Evolutionary conservation across 2,329 filamentous ascomycete species (phyloP).

Genomic region (Diaporthe citrichinensis): DNA sequence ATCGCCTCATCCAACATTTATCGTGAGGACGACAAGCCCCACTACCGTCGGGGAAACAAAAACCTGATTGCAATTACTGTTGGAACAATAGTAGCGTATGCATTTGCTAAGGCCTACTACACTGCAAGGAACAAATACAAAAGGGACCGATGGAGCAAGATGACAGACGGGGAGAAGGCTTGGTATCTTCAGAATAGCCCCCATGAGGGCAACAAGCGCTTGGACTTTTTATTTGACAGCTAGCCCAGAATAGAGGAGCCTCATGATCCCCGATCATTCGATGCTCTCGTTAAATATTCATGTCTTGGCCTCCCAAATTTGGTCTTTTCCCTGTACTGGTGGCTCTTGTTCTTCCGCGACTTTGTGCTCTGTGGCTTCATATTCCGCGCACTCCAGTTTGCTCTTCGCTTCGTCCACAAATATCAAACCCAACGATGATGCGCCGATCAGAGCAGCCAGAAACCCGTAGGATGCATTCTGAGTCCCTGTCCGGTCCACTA

Average conservation of each 20-base stretch:
- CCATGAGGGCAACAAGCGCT: not conserved
- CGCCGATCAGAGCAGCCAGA: constrained; percentile 14
- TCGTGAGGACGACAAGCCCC: too few relatives aligned
- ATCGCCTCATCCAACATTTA: too few relatives aligned
- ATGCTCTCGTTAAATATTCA: not conserved
- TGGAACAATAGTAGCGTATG: too few relatives aligned
- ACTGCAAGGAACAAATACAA: not conserved
- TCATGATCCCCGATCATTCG: not conserved
- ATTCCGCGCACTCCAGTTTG: constrained; percentile 1
- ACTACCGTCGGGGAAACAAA: too few relatives aligned
- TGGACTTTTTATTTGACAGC: not conserved
- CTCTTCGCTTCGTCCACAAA: constrained; percentile 21
- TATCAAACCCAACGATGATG: constrained; percentile 1
- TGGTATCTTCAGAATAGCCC: not conserved
- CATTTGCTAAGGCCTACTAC: too few relatives aligned
- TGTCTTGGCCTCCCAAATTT: not conserved
- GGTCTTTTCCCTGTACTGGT: not conserved
- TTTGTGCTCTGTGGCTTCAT: not conserved
- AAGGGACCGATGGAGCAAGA: not conserved
- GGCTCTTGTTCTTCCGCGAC: not conserved
- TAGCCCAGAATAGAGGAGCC: fast-evolving
- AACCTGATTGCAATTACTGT: too few relatives aligned
- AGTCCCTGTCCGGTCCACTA: constrained; percentile 5
- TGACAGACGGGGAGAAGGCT: not conserved
- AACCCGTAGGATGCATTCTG: constrained; percentile 23